Conservation (phyloP, 1,284 basidiomycete genomes). For the Sanghuangporus weigelae region DNA sequence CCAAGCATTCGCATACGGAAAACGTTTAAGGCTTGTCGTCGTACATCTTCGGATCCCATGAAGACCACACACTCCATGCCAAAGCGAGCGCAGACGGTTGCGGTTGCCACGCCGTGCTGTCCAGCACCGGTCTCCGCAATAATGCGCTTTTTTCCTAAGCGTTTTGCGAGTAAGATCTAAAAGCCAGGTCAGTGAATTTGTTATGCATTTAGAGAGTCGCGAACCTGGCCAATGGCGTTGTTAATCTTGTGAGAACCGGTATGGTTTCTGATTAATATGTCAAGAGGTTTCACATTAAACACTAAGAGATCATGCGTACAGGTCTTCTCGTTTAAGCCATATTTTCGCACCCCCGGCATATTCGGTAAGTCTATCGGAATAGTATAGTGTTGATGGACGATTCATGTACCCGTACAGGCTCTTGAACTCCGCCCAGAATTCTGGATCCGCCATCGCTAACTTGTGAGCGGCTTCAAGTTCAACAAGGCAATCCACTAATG, state of each 20-base stretch:
- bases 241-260: constrained; percentile 98
- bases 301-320: constrained; percentile 46
- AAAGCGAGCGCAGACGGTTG: constrained; percentile 96
- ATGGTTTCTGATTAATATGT: constrained; percentile 61
- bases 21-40: constrained; percentile 93
- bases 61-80: constrained; percentile 94
- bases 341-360: constrained; percentile 81
- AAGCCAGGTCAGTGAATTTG: neutral
- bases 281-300: constrained; percentile 10
- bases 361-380: constrained; percentile 63
- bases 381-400: constrained; percentile 65
- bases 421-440: constrained; percentile 92
- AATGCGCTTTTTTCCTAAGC: constrained; percentile 94
- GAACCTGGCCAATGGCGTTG: constrained; percentile 86
- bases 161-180: constrained; percentile 85
- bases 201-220: constrained; percentile 14
- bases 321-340: constrained; percentile 97
- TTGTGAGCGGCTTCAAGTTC: constrained; percentile 93
- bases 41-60: constrained; percentile 99
- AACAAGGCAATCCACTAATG: constrained; percentile 83
- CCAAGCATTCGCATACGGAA: constrained; percentile 99
- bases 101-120: constrained; percentile 98
- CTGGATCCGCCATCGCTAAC: constrained; percentile 80
- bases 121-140: constrained; percentile 99
- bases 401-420: constrained; percentile 87